Base-by-base conservation (phyloP, 495 filamentous ascomycete species). In the Pyrenopolyporus hunteri region DNA sequence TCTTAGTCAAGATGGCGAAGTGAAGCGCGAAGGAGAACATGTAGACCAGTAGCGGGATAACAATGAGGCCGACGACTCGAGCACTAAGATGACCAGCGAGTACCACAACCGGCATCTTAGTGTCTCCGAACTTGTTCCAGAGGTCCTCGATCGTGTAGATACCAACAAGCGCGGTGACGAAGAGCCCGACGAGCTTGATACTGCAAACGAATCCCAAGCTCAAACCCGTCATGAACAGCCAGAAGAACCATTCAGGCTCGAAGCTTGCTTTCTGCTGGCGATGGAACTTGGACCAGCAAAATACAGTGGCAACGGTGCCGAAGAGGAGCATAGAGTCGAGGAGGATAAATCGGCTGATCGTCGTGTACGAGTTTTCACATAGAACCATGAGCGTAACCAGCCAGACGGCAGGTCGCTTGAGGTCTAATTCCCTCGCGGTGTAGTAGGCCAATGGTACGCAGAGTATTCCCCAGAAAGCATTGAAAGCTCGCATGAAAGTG, bases 401-500 rank as follows among this genome's bases (percentile, higher is more conserved):
- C 94, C 94, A 98, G 53, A 97, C 91, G 20, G 93, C 88, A 37
- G 89, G 85, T 64, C 88, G 84, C 66, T 85, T 87, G 65, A 98
- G 88, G 68, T 90, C 92, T 58, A 98, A 78, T 72, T 96, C 92
- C 65, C 87, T 88, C 26, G 93, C 92, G 20, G 94, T 98, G 74
- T 84, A 98, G 74, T 98, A 98, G 40, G 95, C 95, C 65, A 98
- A 74, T 20, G 94, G 94, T 29, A 98, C 87, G 71, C 93, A 97
- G 20, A 93, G 80, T 47, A 90, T 92, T 33, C 94, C 94, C 76
- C 97, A 98, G 43, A 90, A 83, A 52, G 94, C 87, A 77, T 98
- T 98, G 85, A 98, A 98, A 28, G 94, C 82, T 60, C 94, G 88
- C 94, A 98, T 98, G 72, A 96, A 97, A 57, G 93, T 95, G 73